Base-by-base conservation (phyloP, 495 filamentous ascomycete genomes). In the Chlorociboria aeruginascens region DNA sequence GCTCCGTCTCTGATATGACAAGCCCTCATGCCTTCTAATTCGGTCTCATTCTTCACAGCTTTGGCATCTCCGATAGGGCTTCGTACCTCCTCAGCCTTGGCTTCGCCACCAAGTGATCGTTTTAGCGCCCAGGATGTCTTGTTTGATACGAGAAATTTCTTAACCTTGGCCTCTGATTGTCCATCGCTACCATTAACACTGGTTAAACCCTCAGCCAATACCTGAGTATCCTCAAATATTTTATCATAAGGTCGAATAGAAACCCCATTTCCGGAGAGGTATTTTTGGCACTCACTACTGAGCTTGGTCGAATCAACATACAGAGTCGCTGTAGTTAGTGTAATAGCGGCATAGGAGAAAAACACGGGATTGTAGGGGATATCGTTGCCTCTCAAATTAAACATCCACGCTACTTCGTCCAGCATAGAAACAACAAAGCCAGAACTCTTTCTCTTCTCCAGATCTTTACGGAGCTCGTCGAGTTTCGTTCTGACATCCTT, bases 301-400 rank as follows among this genome's bases (percentile, higher is more conserved):
- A 99, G 63, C 62, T 97, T 95, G 6, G 77, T 76, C 2, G 74
- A 73, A 54, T 96, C 81, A 42, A 96, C 70, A 57, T 96, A 99
- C 10, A 99, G 67, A 25, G 84, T 90, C 31, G 84, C 86, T 6
- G 79, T 71, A 7, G 81, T 82, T 3, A 82, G 79, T 4, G 93
- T 97, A 44, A 99, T 72, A 36, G 93, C 73, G 35, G 89, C 88
- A 61, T 96, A 99, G 25, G 93, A 93, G 69, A 96, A 96, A 71
- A 97, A 99, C 32, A 99, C 93, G 0, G 93, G 93, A 59, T 99
- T 99, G 68, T 95, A 99, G 2, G 87, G 85, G 57, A 99, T 99
- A 62, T 99, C 93, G 65, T 72, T 94, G 61, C 93, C 93, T 62
- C 93, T 79, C 37, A 99, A 66, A 66, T 99, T 99, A 65, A 90